These are phyloP conservation scores for Debaryomyces psychrophilus DNA, from an alignment of 1,139 yeast genomes.

Conservation along the genomic window DNA sequence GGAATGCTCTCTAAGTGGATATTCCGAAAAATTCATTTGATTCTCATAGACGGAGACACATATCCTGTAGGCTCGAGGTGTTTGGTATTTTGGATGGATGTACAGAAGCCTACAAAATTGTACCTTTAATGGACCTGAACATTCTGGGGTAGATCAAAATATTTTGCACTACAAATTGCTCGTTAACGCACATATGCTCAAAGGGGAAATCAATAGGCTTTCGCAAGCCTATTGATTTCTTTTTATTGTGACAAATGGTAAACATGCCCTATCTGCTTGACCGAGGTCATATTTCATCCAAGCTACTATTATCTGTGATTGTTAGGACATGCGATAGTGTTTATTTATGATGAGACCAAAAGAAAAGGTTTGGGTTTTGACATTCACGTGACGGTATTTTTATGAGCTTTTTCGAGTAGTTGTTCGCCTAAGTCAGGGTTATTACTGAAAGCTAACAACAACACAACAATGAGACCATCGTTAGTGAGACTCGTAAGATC, in stretches of 20 bases:
- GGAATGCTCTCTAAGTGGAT: too few relatives aligned
- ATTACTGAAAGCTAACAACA: not conserved
- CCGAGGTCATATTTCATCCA: not conserved
- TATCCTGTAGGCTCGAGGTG: too few relatives aligned
- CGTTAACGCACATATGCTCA: not conserved
- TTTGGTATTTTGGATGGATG: too few relatives aligned
- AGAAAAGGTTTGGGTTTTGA: not conserved
- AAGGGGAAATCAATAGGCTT: not conserved
- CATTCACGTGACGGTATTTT: constrained; percentile 8
- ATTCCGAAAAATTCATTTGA: too few relatives aligned
- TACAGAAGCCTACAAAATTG: too few relatives aligned
- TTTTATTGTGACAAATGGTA: not conserved
- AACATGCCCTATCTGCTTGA: not conserved
- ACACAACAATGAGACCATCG: constrained; percentile 51
- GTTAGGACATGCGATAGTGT: not conserved
- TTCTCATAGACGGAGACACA: too few relatives aligned
- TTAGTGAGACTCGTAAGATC: constrained; percentile 51
- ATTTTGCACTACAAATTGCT: not conserved
- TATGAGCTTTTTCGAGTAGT: not conserved
- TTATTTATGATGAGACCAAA: not conserved
- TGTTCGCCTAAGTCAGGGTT: not conserved
- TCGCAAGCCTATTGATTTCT: not conserved
- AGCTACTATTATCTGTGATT: not conserved
- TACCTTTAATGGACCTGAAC: not conserved
- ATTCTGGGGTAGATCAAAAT: not conserved